Evolutionary conservation across 192 early-diverging fungal genomes (phyloP), one percentile per base, ranked within the genome.

Genomic region (Coemansia sp.): DNA sequence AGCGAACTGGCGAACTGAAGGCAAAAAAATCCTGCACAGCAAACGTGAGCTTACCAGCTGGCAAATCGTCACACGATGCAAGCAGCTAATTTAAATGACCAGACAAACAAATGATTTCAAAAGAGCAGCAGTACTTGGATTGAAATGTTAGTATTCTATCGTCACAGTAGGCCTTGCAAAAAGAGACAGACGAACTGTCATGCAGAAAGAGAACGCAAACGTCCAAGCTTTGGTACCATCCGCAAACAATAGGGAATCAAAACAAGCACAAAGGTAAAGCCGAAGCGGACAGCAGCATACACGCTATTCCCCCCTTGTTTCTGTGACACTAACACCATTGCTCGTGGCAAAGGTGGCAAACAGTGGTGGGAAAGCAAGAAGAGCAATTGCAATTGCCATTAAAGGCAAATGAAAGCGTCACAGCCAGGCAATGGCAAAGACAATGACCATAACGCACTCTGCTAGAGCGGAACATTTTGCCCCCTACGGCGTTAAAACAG

Each of bases 21-120:
- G 73, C 59, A 41, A 80, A 49, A 48, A 80, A 69, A 39, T 80
- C 73, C 42, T 80, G 69, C 22, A 72, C 73, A 12, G 66, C 69
- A 61, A 75, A 69, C 46, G 73, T 69, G 63, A 72, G 49, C 47
- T 69, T 75, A 42, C 66, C 51, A 1, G 51, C 73, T 16, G 51
- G 46, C 26, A 58, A n/a, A 41, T 61, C 48, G 4, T 52, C 68
- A 13, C 52, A 49, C 46, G 73, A 45, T 9, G 68, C 69, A 18
- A 75, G 57, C 59, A 72, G n/a, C 78, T 75, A 80, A 65, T 66
- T 10, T 7, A 47, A 65, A 51, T n/a, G 18, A 47, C 11, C 12
- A 47, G n/a, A n/a, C 46, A 47, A 47, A 32, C 32, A 32, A 32
- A 4, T 32, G 0, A 32, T 32, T 32, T 32, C 32, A 32, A 32